These are phyloP conservation scores for Auriscalpium orientale DNA, from an alignment of 768 basidiomycete genomes.

Conservation along the genomic window DNA sequence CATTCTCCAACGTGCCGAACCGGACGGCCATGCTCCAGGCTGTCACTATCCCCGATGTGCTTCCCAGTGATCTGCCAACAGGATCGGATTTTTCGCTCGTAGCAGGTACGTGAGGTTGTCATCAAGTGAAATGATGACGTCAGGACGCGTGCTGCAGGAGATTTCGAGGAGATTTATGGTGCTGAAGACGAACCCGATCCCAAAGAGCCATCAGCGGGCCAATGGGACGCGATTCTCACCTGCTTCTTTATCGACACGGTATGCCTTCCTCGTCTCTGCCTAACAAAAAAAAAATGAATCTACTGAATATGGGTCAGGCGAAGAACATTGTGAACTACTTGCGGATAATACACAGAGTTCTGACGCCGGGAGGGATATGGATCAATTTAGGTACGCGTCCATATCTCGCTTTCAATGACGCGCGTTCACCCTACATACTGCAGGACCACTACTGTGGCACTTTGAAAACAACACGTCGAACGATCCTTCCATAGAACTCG, in stretches of 20 bases:
- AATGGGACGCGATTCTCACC: constrained; percentile 87
- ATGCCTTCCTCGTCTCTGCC: constrained; percentile 15
- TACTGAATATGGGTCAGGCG: constrained; percentile 39
- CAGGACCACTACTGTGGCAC: constrained; percentile 94
- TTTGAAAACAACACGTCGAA: constrained; percentile 83
- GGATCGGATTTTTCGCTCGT: constrained; percentile 74
- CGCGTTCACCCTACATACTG: not conserved
- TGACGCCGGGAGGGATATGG: constrained; percentile 86
- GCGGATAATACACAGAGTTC: constrained; percentile 73
- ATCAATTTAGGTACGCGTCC: constrained; percentile 65
- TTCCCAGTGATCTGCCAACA: constrained; percentile 61
- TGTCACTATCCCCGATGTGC: constrained; percentile 75
- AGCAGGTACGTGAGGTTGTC: constrained; percentile 47
- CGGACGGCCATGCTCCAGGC: constrained; percentile 55
- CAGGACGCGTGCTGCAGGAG: constrained; percentile 40
- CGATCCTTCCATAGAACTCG: constrained; percentile 81
- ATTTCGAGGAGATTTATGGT: constrained; percentile 91
- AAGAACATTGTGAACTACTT: constrained; percentile 90
- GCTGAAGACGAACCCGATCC: constrained; percentile 31
- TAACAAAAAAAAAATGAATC: not conserved
- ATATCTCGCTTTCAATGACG: not conserved
- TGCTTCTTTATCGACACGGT: constrained; percentile 98
- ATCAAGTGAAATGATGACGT: not conserved
- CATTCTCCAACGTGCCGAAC: constrained; percentile 75
- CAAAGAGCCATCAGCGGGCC: constrained; percentile 61